Evolutionary conservation across 2,329 filamentous ascomycete species (phyloP), one percentile per base, ranked within the genome.

Genomic region (Exophiala mesophila): DNA sequence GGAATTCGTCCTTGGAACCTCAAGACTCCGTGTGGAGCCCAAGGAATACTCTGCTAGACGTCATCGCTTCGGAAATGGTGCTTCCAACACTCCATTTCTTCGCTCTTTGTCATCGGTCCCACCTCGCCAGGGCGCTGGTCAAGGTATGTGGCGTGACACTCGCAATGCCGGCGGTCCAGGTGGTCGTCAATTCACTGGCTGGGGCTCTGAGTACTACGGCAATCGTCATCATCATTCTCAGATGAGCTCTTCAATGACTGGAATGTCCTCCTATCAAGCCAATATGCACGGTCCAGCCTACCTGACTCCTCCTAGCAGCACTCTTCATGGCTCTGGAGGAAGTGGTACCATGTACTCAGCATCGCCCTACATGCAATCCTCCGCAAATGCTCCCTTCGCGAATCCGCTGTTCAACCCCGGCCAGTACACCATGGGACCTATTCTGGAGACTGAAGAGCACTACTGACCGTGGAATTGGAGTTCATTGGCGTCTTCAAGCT

Each of bases 11-110:
- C 13, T 56, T 16, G 23, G 40, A 31, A 44, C 37, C 13, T 13
- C 38, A 29, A 51, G 43, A 18, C 41, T 55, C 17, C 53, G 53
- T 13, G 40, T 56, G 10, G 55, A 57, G 34, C 47, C 40, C 6
- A 57, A 56, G 36, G 53, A 56, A 36, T 52, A 55, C 30, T 51
- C 51, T n/a, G 42, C 39, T 21, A 49, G 53, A 28, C 53, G 51
- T 12, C 8, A 31, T 31, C 24, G 39, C n/a, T n/a, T n/a, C n/a
- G n/a, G n/a, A n/a, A n/a, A n/a, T n/a, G n/a, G n/a, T n/a, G n/a
- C n/a, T n/a, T n/a, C n/a, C n/a, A n/a, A n/a, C n/a, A n/a, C n/a
- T n/a, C n/a, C n/a, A n/a, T n/a, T n/a, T n/a, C n/a, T n/a, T n/a
- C n/a, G n/a, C n/a, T n/a, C n/a, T n/a, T n/a, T n/a, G n/a, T n/a